Percentiles rank a stretch among this genome's conserved stretches.
These are phyloP conservation scores for Daedaleopsis nitida DNA, from an alignment of 768 basidiomycete genomes.

Conservation along the genomic window DNA sequence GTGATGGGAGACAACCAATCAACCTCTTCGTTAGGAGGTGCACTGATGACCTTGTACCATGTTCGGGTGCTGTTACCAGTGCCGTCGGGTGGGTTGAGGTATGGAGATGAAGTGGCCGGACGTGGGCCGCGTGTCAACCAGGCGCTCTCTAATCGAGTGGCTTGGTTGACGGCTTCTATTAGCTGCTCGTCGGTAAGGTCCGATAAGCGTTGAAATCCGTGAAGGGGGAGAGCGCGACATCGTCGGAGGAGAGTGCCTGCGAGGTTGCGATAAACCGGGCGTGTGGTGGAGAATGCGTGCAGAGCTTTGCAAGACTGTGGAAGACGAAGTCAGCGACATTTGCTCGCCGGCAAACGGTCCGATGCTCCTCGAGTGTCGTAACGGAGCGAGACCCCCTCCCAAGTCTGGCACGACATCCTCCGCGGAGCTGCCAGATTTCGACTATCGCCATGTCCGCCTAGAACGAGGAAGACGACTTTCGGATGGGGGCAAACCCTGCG, in stretches of 20 bases:
- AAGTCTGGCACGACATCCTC: too few relatives aligned
- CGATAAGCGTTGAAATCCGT: conserved; percentile 67
- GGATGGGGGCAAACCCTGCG: too few relatives aligned
- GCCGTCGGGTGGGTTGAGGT: conserved; percentile 22
- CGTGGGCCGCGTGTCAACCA: conserved; percentile 63
- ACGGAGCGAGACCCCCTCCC: too few relatives aligned
- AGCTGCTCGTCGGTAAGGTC: conserved; percentile 67
- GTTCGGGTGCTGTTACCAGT: conserved; percentile 5
- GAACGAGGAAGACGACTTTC: too few relatives aligned
- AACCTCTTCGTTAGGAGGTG: conserved; percentile 68
- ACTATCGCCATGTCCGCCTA: too few relatives aligned
- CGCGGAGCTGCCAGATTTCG: too few relatives aligned
- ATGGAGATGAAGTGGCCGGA: conserved; percentile 42
- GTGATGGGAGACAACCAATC: conserved; percentile 81
- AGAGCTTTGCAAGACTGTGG: conserved; percentile 63
- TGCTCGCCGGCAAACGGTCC: not conserved
- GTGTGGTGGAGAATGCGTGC: conserved; percentile 60
- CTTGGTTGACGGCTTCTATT: conserved; percentile 63
- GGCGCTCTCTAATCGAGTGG: conserved; percentile 58
- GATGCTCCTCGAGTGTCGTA: too few relatives aligned
- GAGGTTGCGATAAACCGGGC: conserved; percentile 68
- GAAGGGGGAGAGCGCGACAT: conserved; percentile 68
- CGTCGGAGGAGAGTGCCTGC: conserved; percentile 62
- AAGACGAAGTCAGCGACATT: not conserved
- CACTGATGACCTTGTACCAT: conserved; percentile 72